Conservation (phyloP, 805 yeast genomes). For the Tetrapisispora iriomotensis region DNA sequence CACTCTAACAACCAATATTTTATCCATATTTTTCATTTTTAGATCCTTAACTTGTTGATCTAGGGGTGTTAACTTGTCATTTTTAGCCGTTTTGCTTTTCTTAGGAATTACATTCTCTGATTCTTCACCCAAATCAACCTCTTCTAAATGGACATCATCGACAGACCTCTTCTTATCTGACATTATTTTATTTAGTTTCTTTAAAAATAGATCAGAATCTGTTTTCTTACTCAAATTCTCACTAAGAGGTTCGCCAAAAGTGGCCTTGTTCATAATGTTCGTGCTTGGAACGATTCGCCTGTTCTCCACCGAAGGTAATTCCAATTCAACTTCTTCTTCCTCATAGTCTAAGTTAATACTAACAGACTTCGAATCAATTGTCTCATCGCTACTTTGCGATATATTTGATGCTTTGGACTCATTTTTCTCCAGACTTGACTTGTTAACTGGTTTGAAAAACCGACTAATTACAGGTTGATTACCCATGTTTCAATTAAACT, state of each 20-base stretch:
- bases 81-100: constrained; percentile 4
- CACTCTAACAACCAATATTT: constrained; percentile 70
- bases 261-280: not conserved
- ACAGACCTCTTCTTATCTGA: constrained; percentile 2
- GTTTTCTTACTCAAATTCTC: not conserved
- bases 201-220: constrained; percentile 3
- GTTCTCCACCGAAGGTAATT: no score
- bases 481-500: constrained; percentile 11
- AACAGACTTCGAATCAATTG: no score
- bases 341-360: no score
- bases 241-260: not conserved
- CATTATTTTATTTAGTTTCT: constrained; percentile 6
- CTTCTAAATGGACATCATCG: not conserved
- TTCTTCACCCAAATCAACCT: constrained; percentile 2
- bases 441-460: constrained; percentile 19
- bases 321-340: no score
- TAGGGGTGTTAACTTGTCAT: constrained; percentile 50
- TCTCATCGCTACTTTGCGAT: no score
- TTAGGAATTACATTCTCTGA: not conserved
- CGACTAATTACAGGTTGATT: constrained; percentile 25
- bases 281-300: no score
- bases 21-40: constrained; percentile 52
- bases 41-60: constrained; percentile 69
- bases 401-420: not conserved
- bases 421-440: not conserved